Evolutionary conservation across 805 yeast genomes (phyloP).

Genomic region (Maudiozyma barnettii): DNA sequence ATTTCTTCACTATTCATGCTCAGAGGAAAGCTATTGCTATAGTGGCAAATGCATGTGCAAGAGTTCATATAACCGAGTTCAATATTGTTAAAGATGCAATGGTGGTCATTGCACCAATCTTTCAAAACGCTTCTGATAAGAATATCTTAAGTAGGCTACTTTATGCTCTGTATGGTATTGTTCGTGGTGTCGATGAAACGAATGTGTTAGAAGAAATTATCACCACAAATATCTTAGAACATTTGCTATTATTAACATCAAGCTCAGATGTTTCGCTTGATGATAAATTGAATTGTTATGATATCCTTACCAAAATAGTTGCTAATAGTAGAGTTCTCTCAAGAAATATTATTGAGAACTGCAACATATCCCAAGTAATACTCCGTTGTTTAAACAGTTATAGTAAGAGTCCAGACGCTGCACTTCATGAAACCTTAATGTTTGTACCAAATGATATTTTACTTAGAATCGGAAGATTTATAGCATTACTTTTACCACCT

Average conservation of each 20-base stretch:
- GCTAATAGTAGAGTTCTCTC: slow-evolving; percentile 37
- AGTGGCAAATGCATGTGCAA: slow-evolving; percentile 58
- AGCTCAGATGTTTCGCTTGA: slow-evolving; percentile 25
- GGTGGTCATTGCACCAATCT: slow-evolving; percentile 46
- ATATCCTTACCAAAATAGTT: slow-evolving; percentile 38
- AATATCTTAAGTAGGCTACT: slow-evolving; percentile 15
- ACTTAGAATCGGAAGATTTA: slow-evolving; percentile 42
- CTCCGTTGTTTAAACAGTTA: slow-evolving; percentile 42
- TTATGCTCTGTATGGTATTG: slow-evolving; percentile 19
- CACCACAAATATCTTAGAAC: slow-evolving; percentile 26
- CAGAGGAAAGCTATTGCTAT: slow-evolving; percentile 73
- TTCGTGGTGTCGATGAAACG: slow-evolving; percentile 16
- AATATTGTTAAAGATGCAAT: slow-evolving; percentile 46
- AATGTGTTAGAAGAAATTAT: slow-evolving; percentile 17
- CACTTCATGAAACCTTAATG: slow-evolving; percentile 63
- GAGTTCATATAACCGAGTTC: slow-evolving; percentile 35
- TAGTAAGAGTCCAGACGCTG: slow-evolving; percentile 30
- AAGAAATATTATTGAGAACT: slow-evolving; percentile 36
- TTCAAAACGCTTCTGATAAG: slow-evolving; percentile 45
- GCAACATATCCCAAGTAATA: slow-evolving; percentile 40
- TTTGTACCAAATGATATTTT: slow-evolving; percentile 62
- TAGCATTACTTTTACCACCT: slow-evolving; percentile 51
- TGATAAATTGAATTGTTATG: slow-evolving; percentile 26
- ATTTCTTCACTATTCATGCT: slow-evolving; percentile 81
- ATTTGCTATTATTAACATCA: slow-evolving; percentile 24